These are phyloP conservation scores for Pseudocercospora fijiensis DNA, from an alignment of 2,329 filamentous ascomycete genomes.

Conservation along the genomic window DNA sequence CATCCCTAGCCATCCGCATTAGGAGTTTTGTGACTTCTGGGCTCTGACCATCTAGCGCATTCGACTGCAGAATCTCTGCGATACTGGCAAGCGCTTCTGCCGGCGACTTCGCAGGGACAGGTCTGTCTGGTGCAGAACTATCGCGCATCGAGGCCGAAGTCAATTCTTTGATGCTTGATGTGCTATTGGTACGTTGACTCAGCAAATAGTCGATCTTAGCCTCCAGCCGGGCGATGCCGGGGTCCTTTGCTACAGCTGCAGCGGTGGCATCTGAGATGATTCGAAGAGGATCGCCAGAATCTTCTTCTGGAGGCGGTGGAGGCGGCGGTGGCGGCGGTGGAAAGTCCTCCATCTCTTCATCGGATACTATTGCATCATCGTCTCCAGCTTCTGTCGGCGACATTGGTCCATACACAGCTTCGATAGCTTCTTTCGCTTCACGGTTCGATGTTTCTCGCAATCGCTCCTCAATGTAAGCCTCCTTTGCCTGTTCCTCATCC, in stretches of 20 bases:
- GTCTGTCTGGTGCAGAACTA: neutral
- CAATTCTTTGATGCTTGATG: neutral
- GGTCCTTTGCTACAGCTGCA: constrained; percentile 15
- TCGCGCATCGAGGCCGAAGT: neutral
- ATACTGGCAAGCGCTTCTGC: constrained; percentile 16
- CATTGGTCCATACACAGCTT: constrained; percentile 12
- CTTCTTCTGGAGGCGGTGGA: neutral
- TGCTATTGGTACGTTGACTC: neutral
- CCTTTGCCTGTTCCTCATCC: constrained; percentile 4
- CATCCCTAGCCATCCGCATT: constrained; percentile 17
- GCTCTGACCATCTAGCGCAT: constrained; percentile 13
- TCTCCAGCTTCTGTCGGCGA: constrained; percentile 14
- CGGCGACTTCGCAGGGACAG: neutral
- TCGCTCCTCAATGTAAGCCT: constrained; percentile 11
- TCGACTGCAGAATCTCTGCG: constrained; percentile 12
- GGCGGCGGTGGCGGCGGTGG: neutral
- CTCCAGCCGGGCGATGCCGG: constrained; percentile 18
- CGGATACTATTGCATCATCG: neutral
- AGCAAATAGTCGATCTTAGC: constrained; percentile 19
- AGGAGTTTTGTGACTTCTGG: constrained; percentile 16
- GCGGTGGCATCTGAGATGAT: constrained; percentile 13
- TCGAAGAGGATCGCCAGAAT: neutral
- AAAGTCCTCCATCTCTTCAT: neutral
- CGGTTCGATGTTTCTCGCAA: constrained; percentile 2
- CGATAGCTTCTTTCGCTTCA: constrained; percentile 9